Percentiles rank a stretch among this genome's conserved stretches.
Conservation (phyloP, 306 rosid genomes). For the Corylus avellana region DNA sequence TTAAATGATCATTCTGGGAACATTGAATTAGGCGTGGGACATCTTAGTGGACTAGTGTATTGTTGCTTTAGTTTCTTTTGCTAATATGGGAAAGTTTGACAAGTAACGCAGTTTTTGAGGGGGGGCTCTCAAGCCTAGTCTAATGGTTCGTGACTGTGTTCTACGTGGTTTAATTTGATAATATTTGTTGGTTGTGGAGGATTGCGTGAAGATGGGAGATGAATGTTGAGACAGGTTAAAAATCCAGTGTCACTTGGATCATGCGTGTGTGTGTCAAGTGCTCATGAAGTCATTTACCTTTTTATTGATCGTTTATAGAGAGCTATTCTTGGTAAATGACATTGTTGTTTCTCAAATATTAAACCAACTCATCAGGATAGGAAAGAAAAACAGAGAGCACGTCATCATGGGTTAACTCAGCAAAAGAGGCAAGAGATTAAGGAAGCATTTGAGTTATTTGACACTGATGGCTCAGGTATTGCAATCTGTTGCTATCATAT, state of each 20-base stretch:
- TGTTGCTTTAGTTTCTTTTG: not conserved
- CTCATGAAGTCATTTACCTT: not conserved
- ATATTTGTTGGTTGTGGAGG: constrained; percentile 2
- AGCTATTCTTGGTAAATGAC: not conserved
- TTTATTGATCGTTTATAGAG: not conserved
- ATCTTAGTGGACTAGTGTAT: not conserved
- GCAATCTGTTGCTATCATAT: constrained; percentile 10
- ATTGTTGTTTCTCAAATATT: constrained; percentile 15
- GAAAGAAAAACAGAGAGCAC: constrained; percentile 58
- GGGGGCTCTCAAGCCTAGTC: not conserved
- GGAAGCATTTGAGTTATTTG: constrained; percentile 93
- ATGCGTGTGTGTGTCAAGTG: not conserved
- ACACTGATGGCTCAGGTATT: constrained; percentile 91
- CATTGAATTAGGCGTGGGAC: not conserved
- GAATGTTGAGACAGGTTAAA: not conserved
- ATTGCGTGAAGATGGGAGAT: not conserved
- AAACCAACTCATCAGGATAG: constrained; percentile 49
- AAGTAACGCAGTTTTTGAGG: not conserved
- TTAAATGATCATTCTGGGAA: not conserved
- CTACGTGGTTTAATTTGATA: not conserved
- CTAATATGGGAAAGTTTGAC: not conserved
- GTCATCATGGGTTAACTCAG: constrained; percentile 55
- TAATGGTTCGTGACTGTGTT: not conserved
- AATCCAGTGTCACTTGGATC: not conserved
- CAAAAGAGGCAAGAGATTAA: constrained; percentile 85